Evolutionary conservation across 257 asterid species (phyloP).

Genomic region (Salvia hispanica): DNA sequence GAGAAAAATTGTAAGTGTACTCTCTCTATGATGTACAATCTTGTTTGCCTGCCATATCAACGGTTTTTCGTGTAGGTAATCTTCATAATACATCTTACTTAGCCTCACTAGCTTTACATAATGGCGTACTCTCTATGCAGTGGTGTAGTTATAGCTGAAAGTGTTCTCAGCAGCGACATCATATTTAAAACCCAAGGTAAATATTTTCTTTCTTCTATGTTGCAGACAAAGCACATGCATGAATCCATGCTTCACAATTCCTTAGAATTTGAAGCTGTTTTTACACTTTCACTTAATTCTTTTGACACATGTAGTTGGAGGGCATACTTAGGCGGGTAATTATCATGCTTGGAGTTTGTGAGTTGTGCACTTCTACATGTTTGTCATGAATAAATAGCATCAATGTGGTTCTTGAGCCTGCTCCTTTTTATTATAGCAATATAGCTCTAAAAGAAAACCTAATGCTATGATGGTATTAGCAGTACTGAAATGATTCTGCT

Average conservation of each 20-base stretch:
- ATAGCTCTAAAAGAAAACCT: too few relatives aligned
- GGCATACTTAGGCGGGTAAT: too few relatives aligned
- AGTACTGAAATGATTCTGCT: too few relatives aligned
- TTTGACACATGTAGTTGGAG: too few relatives aligned
- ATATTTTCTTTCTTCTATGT: slow-evolving; percentile 10
- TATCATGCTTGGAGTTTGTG: too few relatives aligned
- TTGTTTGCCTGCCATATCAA: slow-evolving; percentile 3
- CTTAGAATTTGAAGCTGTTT: neutral
- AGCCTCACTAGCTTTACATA: slow-evolving; percentile 9
- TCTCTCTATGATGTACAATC: neutral
- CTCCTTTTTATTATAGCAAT: too few relatives aligned
- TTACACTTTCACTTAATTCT: too few relatives aligned
- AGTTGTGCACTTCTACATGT: too few relatives aligned
- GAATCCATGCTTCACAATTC: slow-evolving; percentile 21
- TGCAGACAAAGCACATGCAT: neutral
- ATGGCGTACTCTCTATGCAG: slow-evolving; percentile 50
- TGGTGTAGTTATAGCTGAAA: slow-evolving; percentile 95
- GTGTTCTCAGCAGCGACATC: slow-evolving; percentile 56
- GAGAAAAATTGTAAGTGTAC: neutral
- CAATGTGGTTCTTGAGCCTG: too few relatives aligned
- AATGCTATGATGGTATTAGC: too few relatives aligned
- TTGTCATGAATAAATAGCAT: too few relatives aligned
- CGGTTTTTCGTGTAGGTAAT: slow-evolving; percentile 7
- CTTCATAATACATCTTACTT: neutral
- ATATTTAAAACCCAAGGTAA: slow-evolving; percentile 73